These are phyloP conservation scores for Erodium moschatum DNA, from an alignment of 441 rosid species.

Conservation along the genomic window DNA sequence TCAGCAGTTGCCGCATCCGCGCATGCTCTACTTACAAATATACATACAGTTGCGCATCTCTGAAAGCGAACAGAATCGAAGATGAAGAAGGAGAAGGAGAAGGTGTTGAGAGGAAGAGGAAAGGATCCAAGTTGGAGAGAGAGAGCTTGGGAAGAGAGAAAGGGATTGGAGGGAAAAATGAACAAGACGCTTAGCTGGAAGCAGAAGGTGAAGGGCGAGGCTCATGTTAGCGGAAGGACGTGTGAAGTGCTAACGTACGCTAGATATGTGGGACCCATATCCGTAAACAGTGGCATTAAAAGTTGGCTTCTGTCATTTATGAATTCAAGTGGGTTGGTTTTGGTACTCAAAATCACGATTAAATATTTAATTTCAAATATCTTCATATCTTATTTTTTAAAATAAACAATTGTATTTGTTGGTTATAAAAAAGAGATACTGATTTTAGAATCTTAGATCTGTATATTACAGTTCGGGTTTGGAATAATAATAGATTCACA, in stretches of 20 bases:
- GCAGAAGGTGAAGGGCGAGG: not conserved
- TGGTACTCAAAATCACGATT: not conserved
- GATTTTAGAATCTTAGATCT: no score
- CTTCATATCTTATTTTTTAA: no score
- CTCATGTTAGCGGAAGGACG: not conserved
- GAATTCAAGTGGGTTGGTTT: not conserved
- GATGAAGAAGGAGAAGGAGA: no score
- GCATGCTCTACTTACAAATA: not conserved
- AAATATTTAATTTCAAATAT: no score
- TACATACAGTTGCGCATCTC: not conserved
- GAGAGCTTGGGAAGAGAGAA: slow-evolving; percentile 17
- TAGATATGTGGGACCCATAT: not conserved
- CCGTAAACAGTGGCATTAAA: not conserved
- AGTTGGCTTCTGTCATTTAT: not conserved
- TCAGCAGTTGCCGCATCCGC: slow-evolving; percentile 15
- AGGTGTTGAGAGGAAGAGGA: no score
- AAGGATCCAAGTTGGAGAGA: no score
- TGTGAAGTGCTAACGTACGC: not conserved
- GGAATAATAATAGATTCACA: no score
- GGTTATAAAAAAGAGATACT: not conserved
- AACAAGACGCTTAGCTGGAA: not conserved
- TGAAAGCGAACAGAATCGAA: not conserved
- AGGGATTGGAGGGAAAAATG: slow-evolving; percentile 20
- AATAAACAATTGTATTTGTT: not conserved
- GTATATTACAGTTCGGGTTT: no score